Conservation (phyloP, 352 stramenopile genomes). For the Globisporangium emineosum region DNA sequence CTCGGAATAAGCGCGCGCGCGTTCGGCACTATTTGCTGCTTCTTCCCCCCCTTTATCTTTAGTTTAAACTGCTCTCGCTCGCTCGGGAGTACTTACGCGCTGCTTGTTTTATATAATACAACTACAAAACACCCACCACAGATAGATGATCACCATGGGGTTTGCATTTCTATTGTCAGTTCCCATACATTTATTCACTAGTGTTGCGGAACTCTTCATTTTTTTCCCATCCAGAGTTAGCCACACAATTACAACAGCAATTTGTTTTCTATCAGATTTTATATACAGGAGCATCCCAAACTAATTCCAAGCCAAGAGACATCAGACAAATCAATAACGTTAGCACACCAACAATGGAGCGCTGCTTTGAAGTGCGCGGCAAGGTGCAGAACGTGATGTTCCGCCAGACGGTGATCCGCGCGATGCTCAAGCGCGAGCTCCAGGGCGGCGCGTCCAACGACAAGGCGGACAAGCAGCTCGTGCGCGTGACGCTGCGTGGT, state of each 20-base stretch:
- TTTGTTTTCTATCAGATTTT: neutral
- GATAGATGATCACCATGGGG: neutral
- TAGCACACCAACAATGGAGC: conserved; percentile 27
- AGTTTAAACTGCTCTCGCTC: conserved; percentile 6
- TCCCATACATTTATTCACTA: too few relatives aligned
- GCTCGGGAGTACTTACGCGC: neutral
- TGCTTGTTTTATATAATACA: conserved; percentile 24
- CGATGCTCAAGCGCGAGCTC: conserved; percentile 65
- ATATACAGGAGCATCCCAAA: neutral
- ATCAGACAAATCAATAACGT: too few relatives aligned
- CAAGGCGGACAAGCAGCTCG: conserved; percentile 44
- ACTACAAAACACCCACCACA: conserved; percentile 7
- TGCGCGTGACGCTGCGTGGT: conserved; percentile 60
- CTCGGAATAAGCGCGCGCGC: conserved; percentile 12
- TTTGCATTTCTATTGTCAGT: too few relatives aligned
- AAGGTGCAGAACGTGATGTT: conserved; percentile 86
- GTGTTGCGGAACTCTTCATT: neutral
- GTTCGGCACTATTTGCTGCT: conserved; percentile 5
- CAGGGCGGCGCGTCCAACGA: conserved; percentile 68
- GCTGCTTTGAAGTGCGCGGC: conserved; percentile 60
- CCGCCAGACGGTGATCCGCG: conserved; percentile 73
- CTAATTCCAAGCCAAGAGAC: neutral
- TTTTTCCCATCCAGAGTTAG: neutral
- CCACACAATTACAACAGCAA: neutral
- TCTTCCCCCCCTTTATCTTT: conserved; percentile 3